A percentile compares a stretch with the other conserved stretches of the same genome.
These are phyloP conservation scores for Phialocephala subalpina DNA, from an alignment of 2,329 filamentous ascomycete species.

Conservation along the genomic window DNA sequence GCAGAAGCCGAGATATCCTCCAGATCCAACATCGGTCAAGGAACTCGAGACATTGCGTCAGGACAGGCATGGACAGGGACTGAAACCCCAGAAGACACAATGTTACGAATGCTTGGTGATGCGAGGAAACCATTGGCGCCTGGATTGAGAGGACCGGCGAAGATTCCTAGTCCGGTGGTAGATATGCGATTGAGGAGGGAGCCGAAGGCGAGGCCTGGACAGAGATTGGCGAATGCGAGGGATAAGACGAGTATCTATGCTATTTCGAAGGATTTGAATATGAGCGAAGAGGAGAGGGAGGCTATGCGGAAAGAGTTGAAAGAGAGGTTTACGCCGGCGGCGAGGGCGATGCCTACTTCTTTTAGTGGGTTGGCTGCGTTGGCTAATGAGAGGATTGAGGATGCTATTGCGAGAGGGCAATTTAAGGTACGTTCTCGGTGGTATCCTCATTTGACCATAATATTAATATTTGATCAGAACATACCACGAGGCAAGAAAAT, in stretches of 20 bases:
- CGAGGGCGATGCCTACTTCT: conserved; percentile 76
- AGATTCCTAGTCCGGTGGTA: conserved; percentile 54
- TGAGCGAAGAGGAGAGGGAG: conserved; percentile 77
- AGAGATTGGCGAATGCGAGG: conserved; percentile 60
- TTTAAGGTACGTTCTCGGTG: conserved; percentile 61
- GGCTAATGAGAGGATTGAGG: conserved; percentile 91
- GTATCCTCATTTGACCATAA: background rate
- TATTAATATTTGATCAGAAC: conserved; percentile 55
- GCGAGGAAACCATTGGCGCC: conserved; percentile 73
- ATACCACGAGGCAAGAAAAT: conserved; percentile 81
- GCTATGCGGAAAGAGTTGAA: conserved; percentile 76
- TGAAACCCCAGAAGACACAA: conserved; percentile 77
- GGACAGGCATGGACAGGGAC: conserved; percentile 80
- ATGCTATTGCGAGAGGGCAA: conserved; percentile 90
- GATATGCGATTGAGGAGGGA: conserved; percentile 59
- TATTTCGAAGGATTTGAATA: conserved; percentile 56
- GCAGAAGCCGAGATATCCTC: conserved; percentile 55
- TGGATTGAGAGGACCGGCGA: conserved; percentile 54
- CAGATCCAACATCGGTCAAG: conserved; percentile 65
- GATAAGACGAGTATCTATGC: conserved; percentile 66
- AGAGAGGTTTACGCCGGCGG: conserved; percentile 79
- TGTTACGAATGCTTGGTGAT: conserved; percentile 86
- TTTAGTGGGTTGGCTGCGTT: conserved; percentile 81
- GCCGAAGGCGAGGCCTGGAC: conserved; percentile 51
- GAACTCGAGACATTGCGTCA: conserved; percentile 72